Evolutionary conservation across 805 yeast genomes (phyloP).

Genomic region (Kodamaea leandrae): DNA sequence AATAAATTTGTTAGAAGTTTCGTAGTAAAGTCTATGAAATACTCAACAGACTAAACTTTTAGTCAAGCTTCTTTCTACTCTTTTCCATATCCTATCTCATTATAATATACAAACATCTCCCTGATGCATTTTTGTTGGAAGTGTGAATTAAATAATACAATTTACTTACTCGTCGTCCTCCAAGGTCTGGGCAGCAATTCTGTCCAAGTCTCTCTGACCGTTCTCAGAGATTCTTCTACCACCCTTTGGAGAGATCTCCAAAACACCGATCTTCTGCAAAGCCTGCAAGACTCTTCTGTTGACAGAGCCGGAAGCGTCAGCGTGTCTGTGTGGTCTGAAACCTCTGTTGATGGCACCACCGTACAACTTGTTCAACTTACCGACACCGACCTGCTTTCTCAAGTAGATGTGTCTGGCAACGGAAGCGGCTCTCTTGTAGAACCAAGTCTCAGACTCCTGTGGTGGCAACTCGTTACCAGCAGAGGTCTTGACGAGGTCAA

Average conservation of each 20-base stretch:
- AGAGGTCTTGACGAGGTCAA: constrained; percentile 98
- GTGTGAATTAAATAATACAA: constrained; percentile 10
- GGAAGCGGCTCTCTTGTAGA: constrained; percentile 99
- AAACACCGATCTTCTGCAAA: constrained; percentile 95
- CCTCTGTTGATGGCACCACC: constrained; percentile 99
- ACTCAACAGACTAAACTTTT: too few species aligned
- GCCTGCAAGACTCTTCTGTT: constrained; percentile 99
- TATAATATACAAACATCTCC: constrained; percentile 3
- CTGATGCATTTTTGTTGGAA: constrained; percentile 3
- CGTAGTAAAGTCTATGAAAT: neutral
- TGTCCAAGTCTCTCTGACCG: constrained; percentile 99
- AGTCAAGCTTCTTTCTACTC: neutral
- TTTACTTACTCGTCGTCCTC: constrained; percentile 67
- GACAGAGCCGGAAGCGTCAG: constrained; percentile 97
- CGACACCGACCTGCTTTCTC: constrained; percentile 99
- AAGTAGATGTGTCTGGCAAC: constrained; percentile 99
- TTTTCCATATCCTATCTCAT: neutral
- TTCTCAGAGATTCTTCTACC: constrained; percentile 99
- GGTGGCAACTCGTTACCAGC: constrained; percentile 99
- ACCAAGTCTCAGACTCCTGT: constrained; percentile 99
- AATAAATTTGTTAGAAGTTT: neutral
- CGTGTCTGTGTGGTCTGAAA: constrained; percentile 97
- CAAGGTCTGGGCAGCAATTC: constrained; percentile 98
- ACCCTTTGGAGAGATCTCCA: constrained; percentile 95
- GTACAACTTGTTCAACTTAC: constrained; percentile 97